Evolutionary conservation across 208 protist species (phyloP), one percentile per base, ranked within the genome.

Genomic region (Trypanosoma cruzi): DNA sequence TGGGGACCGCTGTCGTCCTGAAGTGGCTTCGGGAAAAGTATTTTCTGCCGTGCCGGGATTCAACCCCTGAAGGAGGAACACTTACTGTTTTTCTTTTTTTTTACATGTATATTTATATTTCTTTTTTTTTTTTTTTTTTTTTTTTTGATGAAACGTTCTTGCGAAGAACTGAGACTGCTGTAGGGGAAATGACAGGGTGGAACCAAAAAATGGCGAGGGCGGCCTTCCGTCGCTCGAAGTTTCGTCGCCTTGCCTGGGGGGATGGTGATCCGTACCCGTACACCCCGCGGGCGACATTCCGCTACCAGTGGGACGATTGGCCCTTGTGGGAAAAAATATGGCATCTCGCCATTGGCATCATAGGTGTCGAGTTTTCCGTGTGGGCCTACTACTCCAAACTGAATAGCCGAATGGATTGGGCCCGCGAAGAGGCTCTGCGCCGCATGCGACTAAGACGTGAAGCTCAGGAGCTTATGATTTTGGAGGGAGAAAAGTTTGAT

Each of bases 171-270:
- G 42, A 7, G 7, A 28, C 20, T 42, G 40, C 46, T 8, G 8
- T 53, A 49, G 49, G n/a, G 32, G 50, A 65, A 42, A 95, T 93
- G 87, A 72, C 82, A 16, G 77, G 85, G 13, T 95, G 90, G 88
- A 95, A 95, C 40, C 85, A 95, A 64, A 92, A 90, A 66, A 95
- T 95, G 90, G 87, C 90, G 79, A 93, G 90, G 67, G 93, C 92
- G 87, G 90, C 90, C 66, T 95, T 95, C 64, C 85, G 87, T 13
- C 85, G 87, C 24, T 93, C 86, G 46, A 93, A 92, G 75, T 95
- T 95, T 64, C 87, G 90, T 58, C 90, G 90, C 63, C 64, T 95
- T 62, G 90, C 90, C 7, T 95, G 90, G 88, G 90, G 90, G 13
- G 90, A 95, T 58, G 90, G 90, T 58, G 90, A 95, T 64, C 90